Evolutionary conservation across 129 eudicot genomes (phyloP), one percentile per base, ranked within the genome.

Genomic region (Dittrichia graveolens): DNA sequence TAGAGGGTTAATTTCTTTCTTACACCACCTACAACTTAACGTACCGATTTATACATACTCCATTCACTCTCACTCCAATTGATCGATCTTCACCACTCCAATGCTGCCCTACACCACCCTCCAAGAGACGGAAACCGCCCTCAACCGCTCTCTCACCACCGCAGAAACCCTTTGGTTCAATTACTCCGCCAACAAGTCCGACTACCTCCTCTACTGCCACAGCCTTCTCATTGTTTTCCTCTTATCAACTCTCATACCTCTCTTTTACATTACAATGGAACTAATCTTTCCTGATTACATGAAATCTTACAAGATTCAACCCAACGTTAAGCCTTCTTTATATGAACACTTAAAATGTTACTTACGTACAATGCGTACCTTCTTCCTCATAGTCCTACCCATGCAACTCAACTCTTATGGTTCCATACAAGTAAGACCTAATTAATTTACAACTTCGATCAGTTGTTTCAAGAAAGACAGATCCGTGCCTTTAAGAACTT

Each of bases 141-240:
- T 67, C 1, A 59, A 45, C n/a, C 44, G 59, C 31, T 19, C 72
- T 47, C 72, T 67, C 37, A 67, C 72, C 3, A 2, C 45, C 0
- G 11, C 24, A 0, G 72, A 67, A 48, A 67, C 72, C 42, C 5
- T n/a, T 34, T 67, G 72, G 72, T 67, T 67, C 18, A 47, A 34
- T 15, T 67, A 67, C 45, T 47, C 72, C 1, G 56, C 46, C 34
- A 3, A 67, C 12, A 67, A 15, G 72, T 13, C 59, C 19, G 72
- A 67, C 4, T 67, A 48, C 59, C n/a, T 67, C 7, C 7, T 67
- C 72, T 67, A 67, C 24, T 67, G 72, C 13, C 72, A 67, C 45
- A 67, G 7, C 58, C 47, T 67, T 35, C 57, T 43, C 2, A 11
- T 67, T 4, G 5, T 47, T 8, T 67, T 67, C 39, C 58, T 67